phyloP scores from a whole-genome alignment of 345 rosid species.

The Cardamine chenopodiifolia region DNA sequence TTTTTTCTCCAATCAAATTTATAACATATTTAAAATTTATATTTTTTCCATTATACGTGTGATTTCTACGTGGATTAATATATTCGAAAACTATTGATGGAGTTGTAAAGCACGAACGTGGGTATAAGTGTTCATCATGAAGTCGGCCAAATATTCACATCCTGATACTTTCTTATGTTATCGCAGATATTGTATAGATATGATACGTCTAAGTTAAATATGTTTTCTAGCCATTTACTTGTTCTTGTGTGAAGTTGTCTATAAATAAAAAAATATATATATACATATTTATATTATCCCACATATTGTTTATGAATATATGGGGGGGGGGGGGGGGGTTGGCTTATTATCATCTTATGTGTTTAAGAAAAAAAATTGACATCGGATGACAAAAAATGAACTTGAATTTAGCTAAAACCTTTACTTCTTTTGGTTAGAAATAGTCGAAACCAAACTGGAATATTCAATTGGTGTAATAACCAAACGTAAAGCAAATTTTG shows the following conservation, averaged over 20 bases:
- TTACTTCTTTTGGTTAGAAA: no score
- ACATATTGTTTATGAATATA: not conserved
- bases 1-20: not conserved
- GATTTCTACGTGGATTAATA: not conserved
- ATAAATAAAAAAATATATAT: no score
- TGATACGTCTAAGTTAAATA: slow-evolving; percentile 1
- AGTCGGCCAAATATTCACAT: slow-evolving; percentile 37
- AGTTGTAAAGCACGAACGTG: slow-evolving; percentile 35
- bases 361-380: not conserved
- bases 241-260: slow-evolving; percentile 7
- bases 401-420: no score
- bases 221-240: slow-evolving; percentile 9
- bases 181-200: slow-evolving; percentile 17
- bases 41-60: not conserved
- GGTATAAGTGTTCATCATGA: slow-evolving; percentile 34
- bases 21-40: not conserved
- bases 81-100: slow-evolving; percentile 4
- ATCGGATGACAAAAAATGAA: not conserved
- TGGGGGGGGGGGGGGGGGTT: no score
- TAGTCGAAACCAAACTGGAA: no score
- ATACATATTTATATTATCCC: not conserved
- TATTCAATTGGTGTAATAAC: no score
- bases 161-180: slow-evolving; percentile 23
- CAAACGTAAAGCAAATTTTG: no score
- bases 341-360: not conserved